Evolutionary conservation across 2,329 filamentous ascomycete species (phyloP).

Genomic region (Phaeosphaeria sp.): DNA sequence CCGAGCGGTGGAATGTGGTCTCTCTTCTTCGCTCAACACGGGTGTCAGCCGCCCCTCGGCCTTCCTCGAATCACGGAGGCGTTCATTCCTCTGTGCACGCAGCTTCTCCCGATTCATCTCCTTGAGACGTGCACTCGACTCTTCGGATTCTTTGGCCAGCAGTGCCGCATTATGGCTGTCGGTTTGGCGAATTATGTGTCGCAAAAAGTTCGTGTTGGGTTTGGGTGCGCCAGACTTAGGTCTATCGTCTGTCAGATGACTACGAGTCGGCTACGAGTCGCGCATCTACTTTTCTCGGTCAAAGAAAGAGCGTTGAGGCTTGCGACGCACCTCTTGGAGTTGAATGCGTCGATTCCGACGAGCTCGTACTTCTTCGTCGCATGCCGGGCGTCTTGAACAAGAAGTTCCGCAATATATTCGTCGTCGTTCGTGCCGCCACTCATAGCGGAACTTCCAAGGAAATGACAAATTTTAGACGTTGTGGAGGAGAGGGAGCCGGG

Average conservation of each 20-base stretch:
- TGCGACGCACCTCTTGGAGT: slow-evolving; percentile 58
- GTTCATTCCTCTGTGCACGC: slow-evolving; percentile 13
- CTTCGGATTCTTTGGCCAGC: slow-evolving; percentile 81
- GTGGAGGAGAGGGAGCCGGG: slow-evolving; percentile 1
- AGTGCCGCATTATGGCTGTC: slow-evolving; percentile 88
- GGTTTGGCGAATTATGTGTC: slow-evolving; percentile 86
- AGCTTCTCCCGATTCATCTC: slow-evolving; percentile 30
- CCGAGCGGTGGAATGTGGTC: slow-evolving; percentile 18
- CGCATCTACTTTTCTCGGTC: slow-evolving; percentile 8
- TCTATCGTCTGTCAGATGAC: slow-evolving; percentile 48
- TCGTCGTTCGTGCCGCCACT: slow-evolving; percentile 59
- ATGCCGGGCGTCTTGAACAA: slow-evolving; percentile 79
- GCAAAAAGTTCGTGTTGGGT: slow-evolving; percentile 89
- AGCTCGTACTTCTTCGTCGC: slow-evolving; percentile 76
- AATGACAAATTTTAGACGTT: neutral
- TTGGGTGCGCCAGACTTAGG: slow-evolving; percentile 74
- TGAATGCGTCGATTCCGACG: slow-evolving; percentile 73
- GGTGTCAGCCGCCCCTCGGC: slow-evolving; percentile 32
- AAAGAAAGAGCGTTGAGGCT: slow-evolving; percentile 3
- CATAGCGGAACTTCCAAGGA: slow-evolving; percentile 21
- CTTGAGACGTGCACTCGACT: slow-evolving; percentile 74
- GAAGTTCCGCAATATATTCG: slow-evolving; percentile 79
- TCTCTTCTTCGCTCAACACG: slow-evolving; percentile 20
- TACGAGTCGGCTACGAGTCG: neutral
- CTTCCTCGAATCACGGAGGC: slow-evolving; percentile 22